These are phyloP conservation scores for Rauvolfia tetraphylla DNA, from an alignment of 257 asterid species.

Conservation along the genomic window DNA sequence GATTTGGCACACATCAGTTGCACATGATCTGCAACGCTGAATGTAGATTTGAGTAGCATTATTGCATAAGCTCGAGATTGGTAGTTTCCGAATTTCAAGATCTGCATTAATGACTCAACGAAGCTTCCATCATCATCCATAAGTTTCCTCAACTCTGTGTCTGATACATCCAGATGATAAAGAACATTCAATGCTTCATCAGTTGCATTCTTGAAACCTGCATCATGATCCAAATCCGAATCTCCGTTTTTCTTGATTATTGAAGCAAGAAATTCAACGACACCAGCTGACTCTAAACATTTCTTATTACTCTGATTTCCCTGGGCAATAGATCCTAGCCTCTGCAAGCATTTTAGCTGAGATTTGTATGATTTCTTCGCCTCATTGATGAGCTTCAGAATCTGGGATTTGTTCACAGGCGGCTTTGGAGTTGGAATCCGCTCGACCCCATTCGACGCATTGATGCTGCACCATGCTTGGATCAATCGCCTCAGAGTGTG, in stretches of 20 bases:
- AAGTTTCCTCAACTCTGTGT: conserved; percentile 27
- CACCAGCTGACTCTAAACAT: conserved; percentile 40
- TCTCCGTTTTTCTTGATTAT: conserved; percentile 20
- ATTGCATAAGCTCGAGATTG: conserved; percentile 32
- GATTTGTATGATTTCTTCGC: conserved; percentile 27
- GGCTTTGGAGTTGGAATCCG: conserved; percentile 68
- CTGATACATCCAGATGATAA: conserved; percentile 44
- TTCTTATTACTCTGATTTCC: conserved; percentile 26
- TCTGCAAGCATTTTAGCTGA: conserved; percentile 31
- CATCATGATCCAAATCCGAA: conserved; percentile 6
- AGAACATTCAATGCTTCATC: conserved; percentile 46
- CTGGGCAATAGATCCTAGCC: conserved; percentile 40
- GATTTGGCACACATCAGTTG: conserved; percentile 27
- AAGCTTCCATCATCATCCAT: conserved; percentile 12
- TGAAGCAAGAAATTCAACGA: conserved; percentile 32
- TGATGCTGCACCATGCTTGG: conserved; percentile 70
- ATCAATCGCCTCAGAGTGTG: conserved; percentile 64
- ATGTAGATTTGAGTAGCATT: conserved; percentile 29
- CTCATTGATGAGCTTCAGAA: conserved; percentile 40
- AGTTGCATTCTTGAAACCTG: conserved; percentile 2
- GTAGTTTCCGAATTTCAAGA: conserved; percentile 28
- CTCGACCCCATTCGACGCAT: conserved; percentile 44
- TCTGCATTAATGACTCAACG: conserved; percentile 29
- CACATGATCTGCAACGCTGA: conserved; percentile 43
- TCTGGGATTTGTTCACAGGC: conserved; percentile 35